Conservation (phyloP, 768 basidiomycete species). For the Leucosporidium creatinivorum region DNA sequence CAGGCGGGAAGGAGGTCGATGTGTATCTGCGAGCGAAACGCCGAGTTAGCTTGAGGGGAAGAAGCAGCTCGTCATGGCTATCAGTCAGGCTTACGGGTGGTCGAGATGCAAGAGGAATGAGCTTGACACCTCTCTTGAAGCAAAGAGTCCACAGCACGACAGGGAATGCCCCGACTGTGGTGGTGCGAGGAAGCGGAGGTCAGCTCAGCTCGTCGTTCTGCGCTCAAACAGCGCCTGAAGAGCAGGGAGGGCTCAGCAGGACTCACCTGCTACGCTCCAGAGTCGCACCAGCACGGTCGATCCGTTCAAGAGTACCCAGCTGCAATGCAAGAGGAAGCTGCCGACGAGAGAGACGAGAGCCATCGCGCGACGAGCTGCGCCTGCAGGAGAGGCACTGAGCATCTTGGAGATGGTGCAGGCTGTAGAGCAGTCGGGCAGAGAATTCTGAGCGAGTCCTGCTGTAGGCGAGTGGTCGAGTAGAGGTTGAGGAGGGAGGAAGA, state of each 20-base stretch:
- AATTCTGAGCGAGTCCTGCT: too few relatives aligned
- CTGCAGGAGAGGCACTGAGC: too few relatives aligned
- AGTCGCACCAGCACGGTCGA: constrained; percentile 3
- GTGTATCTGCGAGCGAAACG: constrained; percentile 17
- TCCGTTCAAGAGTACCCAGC: constrained; percentile 25
- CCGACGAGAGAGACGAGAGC: not conserved
- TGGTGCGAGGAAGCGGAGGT: not conserved
- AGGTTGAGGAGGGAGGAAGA: too few relatives aligned
- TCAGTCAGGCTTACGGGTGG: constrained; percentile 9
- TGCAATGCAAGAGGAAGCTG: constrained; percentile 15
- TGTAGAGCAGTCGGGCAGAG: too few relatives aligned
- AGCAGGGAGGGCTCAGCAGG: too few relatives aligned
- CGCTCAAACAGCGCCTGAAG: not conserved
- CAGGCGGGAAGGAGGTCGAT: constrained; percentile 24
- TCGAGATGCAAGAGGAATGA: constrained; percentile 19
- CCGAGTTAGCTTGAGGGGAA: not conserved
- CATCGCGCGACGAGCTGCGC: too few relatives aligned
- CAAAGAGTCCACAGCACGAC: constrained; percentile 21
- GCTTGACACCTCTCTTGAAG: constrained; percentile 26
- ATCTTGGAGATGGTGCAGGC: too few relatives aligned
- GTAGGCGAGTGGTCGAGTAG: too few relatives aligned
- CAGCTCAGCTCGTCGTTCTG: not conserved
- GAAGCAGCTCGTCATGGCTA: too few relatives aligned
- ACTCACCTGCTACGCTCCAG: constrained; percentile 26
- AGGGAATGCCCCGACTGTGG: constrained; percentile 19